Percentiles rank a stretch among this genome's conserved stretches.
Conservation (phyloP, 345 rosid genomes). For the Eucalyptus tenuipes region DNA sequence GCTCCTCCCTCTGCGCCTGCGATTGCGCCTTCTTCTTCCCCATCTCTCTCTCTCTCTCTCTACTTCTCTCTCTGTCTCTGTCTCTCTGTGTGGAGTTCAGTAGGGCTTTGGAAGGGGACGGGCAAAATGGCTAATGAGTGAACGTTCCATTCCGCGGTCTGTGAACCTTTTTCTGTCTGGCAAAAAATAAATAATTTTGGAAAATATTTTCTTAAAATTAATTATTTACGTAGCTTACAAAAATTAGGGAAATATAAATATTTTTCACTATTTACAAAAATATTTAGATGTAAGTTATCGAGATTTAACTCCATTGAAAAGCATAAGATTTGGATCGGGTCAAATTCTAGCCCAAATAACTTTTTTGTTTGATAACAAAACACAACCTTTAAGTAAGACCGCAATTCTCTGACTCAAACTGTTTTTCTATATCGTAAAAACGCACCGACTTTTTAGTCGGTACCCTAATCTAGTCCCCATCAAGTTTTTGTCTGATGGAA, state of each 20-base stretch:
- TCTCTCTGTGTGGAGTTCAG: not conserved
- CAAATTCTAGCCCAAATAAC: not conserved
- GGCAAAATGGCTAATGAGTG: not conserved
- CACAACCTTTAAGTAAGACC: rapidly evolving
- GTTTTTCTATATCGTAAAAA: too few species aligned
- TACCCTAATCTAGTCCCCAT: too few species aligned
- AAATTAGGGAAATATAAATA: too few species aligned
- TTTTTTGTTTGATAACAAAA: not conserved
- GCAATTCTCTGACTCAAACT: too few species aligned
- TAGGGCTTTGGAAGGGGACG: not conserved
- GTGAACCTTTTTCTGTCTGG: not conserved
- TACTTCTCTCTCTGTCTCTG: not conserved
- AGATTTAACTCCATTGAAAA: too few species aligned
- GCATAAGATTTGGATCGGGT: not conserved
- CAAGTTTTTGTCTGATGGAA: too few species aligned
- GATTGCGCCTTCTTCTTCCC: not conserved
- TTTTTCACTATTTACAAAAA: too few species aligned
- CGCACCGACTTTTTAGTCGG: too few species aligned
- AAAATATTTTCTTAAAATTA: too few species aligned
- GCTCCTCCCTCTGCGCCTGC: slow-evolving; percentile 19
- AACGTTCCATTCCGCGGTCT: not conserved
- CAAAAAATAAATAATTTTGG: too few species aligned
- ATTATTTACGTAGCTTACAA: too few species aligned
- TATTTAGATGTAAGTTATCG: too few species aligned
- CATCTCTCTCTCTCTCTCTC: not conserved